These are phyloP conservation scores for Balakata baccata DNA, from an alignment of 345 rosid genomes.

Conservation along the genomic window DNA sequence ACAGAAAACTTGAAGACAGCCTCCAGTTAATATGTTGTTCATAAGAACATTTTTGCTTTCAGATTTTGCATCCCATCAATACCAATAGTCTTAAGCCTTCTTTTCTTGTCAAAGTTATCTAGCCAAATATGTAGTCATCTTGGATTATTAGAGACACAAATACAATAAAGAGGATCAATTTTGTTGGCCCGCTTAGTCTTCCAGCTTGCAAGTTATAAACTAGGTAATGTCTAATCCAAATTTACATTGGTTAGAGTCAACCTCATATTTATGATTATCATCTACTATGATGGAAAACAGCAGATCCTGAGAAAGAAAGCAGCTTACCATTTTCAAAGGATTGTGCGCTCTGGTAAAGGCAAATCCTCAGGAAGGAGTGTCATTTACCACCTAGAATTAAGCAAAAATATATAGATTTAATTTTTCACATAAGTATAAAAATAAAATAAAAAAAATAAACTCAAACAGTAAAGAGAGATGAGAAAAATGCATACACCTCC, in stretches of 20 bases:
- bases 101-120: background rate
- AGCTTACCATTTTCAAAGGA: slow-evolving; percentile 71
- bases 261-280: background rate
- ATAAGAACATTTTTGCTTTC: background rate
- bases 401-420: background rate
- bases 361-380: slow-evolving; percentile 86
- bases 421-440: background rate
- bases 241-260: background rate
- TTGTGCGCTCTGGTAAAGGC: slow-evolving; percentile 61
- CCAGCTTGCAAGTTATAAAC: background rate
- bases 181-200: too few relatives aligned
- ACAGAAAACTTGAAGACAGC: background rate
- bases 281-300: background rate
- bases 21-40: background rate
- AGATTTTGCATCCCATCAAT: background rate
- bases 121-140: too few relatives aligned
- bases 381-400: slow-evolving; percentile 73
- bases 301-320: background rate
- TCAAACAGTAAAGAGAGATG: background rate
- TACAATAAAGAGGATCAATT: too few relatives aligned
- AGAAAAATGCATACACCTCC: slow-evolving; percentile 47
- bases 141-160: too few relatives aligned
- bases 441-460: background rate
- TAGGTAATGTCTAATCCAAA: background rate
- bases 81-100: background rate